Evolutionary conservation across 2,329 filamentous ascomycete species (phyloP).

Genomic region (Xylaria sp.): DNA sequence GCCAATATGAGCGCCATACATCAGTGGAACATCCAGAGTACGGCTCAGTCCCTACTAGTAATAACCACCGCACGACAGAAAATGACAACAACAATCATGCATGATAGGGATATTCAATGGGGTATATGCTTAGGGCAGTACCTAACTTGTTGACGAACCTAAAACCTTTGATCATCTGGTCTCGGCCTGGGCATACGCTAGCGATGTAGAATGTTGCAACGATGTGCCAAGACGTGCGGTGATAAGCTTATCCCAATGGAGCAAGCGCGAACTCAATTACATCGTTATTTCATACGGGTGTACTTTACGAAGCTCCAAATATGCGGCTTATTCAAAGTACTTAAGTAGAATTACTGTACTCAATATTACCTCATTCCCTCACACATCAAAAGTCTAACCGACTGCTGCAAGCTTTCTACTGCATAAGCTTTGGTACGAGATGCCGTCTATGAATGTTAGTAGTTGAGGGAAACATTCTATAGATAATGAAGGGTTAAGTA

Average conservation of each 20-base stretch:
- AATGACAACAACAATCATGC: neutral
- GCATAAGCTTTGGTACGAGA: too few relatives aligned
- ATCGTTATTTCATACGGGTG: too few relatives aligned
- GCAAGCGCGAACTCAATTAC: neutral
- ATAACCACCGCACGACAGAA: neutral
- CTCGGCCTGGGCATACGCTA: neutral
- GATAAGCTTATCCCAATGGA: neutral
- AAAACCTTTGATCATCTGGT: neutral
- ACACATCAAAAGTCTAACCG: too few relatives aligned
- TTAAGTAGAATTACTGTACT: too few relatives aligned
- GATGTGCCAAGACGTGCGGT: slow-evolving; percentile 3
- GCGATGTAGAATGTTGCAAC: neutral
- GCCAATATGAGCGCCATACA: neutral
- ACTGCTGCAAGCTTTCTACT: too few relatives aligned
- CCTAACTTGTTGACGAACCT: neutral
- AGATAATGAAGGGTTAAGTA: too few relatives aligned
- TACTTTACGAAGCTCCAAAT: too few relatives aligned
- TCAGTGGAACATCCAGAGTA: neutral
- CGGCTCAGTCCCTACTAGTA: neutral
- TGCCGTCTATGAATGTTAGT: too few relatives aligned
- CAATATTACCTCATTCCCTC: too few relatives aligned
- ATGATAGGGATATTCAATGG: neutral
- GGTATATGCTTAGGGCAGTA: neutral
- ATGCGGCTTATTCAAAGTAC: too few relatives aligned
- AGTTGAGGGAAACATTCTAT: too few relatives aligned